A percentile compares a stretch with the other conserved stretches of the same genome.
Conservation (phyloP, 331 rosid species). For the Prunus yedoensis region DNA sequence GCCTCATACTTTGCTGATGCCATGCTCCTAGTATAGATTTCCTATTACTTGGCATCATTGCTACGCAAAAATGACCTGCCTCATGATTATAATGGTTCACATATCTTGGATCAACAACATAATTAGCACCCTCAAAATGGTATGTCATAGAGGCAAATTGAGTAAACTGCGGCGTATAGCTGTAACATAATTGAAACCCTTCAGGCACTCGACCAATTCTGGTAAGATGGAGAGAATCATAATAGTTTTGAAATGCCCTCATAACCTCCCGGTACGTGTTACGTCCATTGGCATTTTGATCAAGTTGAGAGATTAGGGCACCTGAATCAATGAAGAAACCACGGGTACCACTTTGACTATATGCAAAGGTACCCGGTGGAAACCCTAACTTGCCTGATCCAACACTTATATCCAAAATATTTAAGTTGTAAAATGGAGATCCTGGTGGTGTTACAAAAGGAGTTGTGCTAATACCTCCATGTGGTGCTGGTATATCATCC, state of each 20-base stretch:
- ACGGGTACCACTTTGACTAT: not conserved
- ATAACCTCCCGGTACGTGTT: constrained; percentile 9
- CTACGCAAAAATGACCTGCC: constrained; percentile 17
- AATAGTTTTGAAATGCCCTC: constrained; percentile 10
- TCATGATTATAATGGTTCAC: not conserved
- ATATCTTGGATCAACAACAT: not conserved
- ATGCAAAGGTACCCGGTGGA: not conserved
- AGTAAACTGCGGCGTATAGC: not conserved
- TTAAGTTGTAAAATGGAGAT: not conserved
- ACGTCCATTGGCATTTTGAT: not conserved
- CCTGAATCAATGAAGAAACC: constrained; percentile 14
- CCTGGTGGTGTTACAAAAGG: not conserved
- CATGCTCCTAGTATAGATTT: constrained; percentile 22
- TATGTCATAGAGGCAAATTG: not conserved
- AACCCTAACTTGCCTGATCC: not conserved
- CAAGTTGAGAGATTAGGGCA: constrained; percentile 9
- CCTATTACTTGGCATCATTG: not conserved
- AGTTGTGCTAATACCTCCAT: not conserved
- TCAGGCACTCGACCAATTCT: not conserved
- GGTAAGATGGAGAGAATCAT: not conserved
- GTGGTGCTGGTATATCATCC: constrained; percentile 1
- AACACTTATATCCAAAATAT: constrained; percentile 24
- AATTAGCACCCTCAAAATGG: constrained; percentile 30
- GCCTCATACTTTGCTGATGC: constrained; percentile 29
- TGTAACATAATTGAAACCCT: constrained; percentile 18